Percentiles rank a stretch among this genome's conserved stretches.
These are phyloP conservation scores for Cicer judaicum DNA, from an alignment of 306 rosid species.

Conservation along the genomic window DNA sequence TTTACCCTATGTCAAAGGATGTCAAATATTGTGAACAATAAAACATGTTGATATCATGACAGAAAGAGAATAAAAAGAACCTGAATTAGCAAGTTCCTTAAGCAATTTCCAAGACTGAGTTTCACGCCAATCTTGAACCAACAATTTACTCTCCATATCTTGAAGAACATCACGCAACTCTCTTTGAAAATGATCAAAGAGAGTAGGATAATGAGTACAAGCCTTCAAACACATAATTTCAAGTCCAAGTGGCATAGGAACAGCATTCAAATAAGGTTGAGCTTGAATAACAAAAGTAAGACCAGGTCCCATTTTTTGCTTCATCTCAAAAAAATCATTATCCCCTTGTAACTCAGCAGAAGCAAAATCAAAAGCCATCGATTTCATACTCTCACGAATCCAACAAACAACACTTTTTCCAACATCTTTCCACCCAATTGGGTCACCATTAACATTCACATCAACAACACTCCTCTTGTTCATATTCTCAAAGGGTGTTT, in stretches of 20 bases:
- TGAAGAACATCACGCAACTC: conserved; percentile 79
- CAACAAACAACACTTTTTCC: conserved; percentile 73
- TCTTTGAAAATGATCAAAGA: conserved; percentile 82
- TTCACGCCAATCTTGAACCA: conserved; percentile 55
- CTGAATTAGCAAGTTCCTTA: conserved; percentile 74
- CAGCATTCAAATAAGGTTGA: conserved; percentile 73
- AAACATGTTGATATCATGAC: background rate
- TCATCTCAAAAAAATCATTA: conserved; percentile 60
- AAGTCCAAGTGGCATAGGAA: conserved; percentile 78
- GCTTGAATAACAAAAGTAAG: conserved; percentile 71
- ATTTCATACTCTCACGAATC: conserved; percentile 71
- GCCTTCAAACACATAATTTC: conserved; percentile 72
- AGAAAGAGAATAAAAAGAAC: conserved; percentile 14
- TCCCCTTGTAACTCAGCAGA: conserved; percentile 64
- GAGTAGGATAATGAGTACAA: conserved; percentile 77
- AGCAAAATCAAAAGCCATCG: conserved; percentile 70
- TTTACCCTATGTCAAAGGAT: background rate
- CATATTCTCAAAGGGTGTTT: background rate
- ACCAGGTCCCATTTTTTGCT: conserved; percentile 68
- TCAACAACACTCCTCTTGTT: background rate
- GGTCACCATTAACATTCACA: conserved; percentile 61
- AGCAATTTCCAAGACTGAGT: conserved; percentile 78
- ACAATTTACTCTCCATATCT: conserved; percentile 49
- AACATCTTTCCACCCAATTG: conserved; percentile 69
- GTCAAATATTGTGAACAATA: background rate